Evolutionary conservation across 164 flowering plant genomes (phyloP).

Genomic region (Nymphaea colorata): DNA sequence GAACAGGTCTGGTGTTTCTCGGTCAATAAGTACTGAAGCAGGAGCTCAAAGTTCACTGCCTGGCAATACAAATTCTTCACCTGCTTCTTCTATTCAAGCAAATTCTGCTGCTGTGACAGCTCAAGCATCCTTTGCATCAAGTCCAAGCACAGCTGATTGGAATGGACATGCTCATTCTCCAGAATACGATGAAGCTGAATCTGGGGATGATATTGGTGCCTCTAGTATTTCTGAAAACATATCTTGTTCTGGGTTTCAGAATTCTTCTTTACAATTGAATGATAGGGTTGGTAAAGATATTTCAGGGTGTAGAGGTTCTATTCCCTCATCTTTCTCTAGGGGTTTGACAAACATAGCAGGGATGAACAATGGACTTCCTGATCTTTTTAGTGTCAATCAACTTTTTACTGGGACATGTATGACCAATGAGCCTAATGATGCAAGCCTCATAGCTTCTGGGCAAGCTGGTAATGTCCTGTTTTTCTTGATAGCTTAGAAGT

Average conservation of each 20-base stretch:
- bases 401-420: neutral
- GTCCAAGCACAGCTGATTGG: constrained; percentile 30
- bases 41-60: constrained; percentile 13
- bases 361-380: neutral
- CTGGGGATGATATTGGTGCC: constrained; percentile 21
- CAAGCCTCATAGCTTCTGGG: neutral
- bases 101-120: constrained; percentile 21
- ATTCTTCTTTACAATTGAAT: constrained; percentile 12
- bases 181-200: constrained; percentile 35
- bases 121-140: constrained; percentile 33
- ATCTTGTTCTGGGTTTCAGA: constrained; percentile 12
- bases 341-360: neutral
- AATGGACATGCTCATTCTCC: constrained; percentile 24
- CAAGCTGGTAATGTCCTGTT: constrained; percentile 3
- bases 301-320: neutral
- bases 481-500: neutral
- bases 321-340: constrained; percentile 3
- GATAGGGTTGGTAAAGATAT: constrained; percentile 18
- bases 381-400: constrained; percentile 6
- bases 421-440: neutral
- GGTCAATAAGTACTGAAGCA: constrained; percentile 19
- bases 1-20: constrained; percentile 29
- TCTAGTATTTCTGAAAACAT: constrained; percentile 15
- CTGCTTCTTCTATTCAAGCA: constrained; percentile 12
- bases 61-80: constrained; percentile 20